Evolutionary conservation across 179 eudicot genomes (phyloP), one percentile per base, ranked within the genome.

Genomic region (Patellifolia procumbens): DNA sequence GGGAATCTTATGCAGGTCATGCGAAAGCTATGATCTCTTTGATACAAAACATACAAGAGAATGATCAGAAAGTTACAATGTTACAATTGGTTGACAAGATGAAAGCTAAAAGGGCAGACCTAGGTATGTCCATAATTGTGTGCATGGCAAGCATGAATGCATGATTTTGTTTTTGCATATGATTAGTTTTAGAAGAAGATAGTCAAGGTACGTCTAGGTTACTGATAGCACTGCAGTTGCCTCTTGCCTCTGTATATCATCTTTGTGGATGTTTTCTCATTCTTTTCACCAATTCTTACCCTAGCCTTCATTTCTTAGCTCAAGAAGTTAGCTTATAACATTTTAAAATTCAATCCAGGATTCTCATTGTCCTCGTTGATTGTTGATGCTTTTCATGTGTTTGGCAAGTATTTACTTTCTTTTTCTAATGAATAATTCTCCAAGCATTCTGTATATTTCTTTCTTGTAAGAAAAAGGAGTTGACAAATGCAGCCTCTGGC

Each of bases 1-100:
- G 39, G 34, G 4, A 39, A 51, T 80, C 58, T 8, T 82, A 63
- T 89, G 78, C 90, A 95, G 99, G 87, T 74, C 90, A 88, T 82
- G 95, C 92, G 59, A 90, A 87, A 81, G 76, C 79, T 73, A 79
- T 95, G 77, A 70, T 95, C 80, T 85, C 87, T 65, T 62, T 91
- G 69, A 76, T 95, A 81, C 97, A 93, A 86, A 89, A 83, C 69
- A 68, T 83, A 81, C 91, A 85, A 79, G 97, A 84, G 73, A 89
- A 77, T 81, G 97, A 91, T 72, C 97, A 93, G 82, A 91, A 89
- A 81, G 37, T 85, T 72, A 95, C 99, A 45, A 81, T 95, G 90
- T 84, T 93, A 87, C 97, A 95, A 80, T 80, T 95, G 75, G 97
- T 93, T 86, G 99, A 93, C 83, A 95, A 90, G 82, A 77, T 95